These are phyloP conservation scores for Quercus gilva DNA, from an alignment of 306 rosid species.

Conservation along the genomic window DNA sequence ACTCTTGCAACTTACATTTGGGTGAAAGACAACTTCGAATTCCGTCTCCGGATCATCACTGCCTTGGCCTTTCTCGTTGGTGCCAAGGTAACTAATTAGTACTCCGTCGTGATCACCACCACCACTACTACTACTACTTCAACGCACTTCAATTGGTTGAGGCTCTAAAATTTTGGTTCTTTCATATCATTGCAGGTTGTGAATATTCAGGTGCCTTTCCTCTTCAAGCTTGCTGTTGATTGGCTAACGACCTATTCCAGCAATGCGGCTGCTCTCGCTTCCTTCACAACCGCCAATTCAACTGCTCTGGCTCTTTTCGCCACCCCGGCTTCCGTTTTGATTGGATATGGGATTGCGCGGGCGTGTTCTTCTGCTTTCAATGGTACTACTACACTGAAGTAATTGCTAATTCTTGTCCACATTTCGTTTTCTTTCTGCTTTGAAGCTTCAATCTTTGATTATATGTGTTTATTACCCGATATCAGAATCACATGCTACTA, in stretches of 20 bases:
- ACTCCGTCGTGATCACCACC: not conserved
- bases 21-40: constrained; percentile 84
- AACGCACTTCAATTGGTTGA: not conserved
- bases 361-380: constrained; percentile 86
- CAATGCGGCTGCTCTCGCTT: constrained; percentile 57
- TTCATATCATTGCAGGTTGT: constrained; percentile 65
- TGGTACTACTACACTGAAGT: constrained; percentile 63
- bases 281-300: constrained; percentile 60
- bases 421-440: not conserved
- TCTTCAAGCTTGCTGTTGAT: constrained; percentile 93
- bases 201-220: constrained; percentile 97
- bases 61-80: constrained; percentile 86
- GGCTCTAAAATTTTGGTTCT: not conserved
- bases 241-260: constrained; percentile 75
- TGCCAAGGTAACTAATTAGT: constrained; percentile 60
- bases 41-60: constrained; percentile 72
- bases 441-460: too few relatives aligned
- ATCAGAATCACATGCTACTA: not conserved
- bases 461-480: not conserved
- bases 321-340: constrained; percentile 81
- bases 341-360: constrained; percentile 96
- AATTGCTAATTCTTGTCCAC: constrained; percentile 40
- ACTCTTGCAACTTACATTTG: constrained; percentile 89
- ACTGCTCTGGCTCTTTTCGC: constrained; percentile 64
- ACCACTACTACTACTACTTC: not conserved